Conservation (phyloP, 768 basidiomycete species). For the Psilocybe cubensis region DNA sequence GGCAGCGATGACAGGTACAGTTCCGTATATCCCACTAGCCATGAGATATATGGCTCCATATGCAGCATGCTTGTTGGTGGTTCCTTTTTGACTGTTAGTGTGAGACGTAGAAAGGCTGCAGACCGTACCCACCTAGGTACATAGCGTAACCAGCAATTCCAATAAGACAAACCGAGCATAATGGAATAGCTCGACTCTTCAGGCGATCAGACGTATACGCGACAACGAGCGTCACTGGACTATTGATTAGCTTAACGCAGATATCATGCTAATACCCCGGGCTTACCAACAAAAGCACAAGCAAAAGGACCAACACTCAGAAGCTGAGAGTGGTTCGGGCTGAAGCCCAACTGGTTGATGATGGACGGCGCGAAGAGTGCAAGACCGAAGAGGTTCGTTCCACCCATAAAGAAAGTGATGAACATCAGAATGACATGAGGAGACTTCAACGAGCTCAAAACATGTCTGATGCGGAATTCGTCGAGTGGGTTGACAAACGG, state of each 20-base stretch:
- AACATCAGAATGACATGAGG: conserved; percentile 39
- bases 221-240: conserved; percentile 27
- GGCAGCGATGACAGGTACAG: conserved; percentile 30
- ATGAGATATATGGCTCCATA: conserved; percentile 38
- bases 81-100: conserved; percentile 12
- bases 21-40: conserved; percentile 33
- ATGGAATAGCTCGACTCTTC: conserved; percentile 28
- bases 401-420: conserved; percentile 36
- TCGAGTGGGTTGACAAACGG: conserved; percentile 34
- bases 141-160: conserved; percentile 34
- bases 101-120: not conserved
- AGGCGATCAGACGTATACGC: conserved; percentile 31
- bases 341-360: conserved; percentile 39
- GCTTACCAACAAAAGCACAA: conserved; percentile 36
- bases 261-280: too few species aligned
- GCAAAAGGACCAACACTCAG: conserved; percentile 42
- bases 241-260: too few species aligned
- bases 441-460: conserved; percentile 30
- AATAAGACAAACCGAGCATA: conserved; percentile 23
- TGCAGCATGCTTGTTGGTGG: conserved; percentile 22
- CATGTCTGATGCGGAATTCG: conserved; percentile 33
- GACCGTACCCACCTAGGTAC: conserved; percentile 25
- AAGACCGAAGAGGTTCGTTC: conserved; percentile 39
- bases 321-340: conserved; percentile 34
- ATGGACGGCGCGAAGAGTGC: conserved; percentile 41